Evolutionary conservation across 2,329 filamentous ascomycete genomes (phyloP).

Genomic region (Iodosphaeria phyllophila): DNA sequence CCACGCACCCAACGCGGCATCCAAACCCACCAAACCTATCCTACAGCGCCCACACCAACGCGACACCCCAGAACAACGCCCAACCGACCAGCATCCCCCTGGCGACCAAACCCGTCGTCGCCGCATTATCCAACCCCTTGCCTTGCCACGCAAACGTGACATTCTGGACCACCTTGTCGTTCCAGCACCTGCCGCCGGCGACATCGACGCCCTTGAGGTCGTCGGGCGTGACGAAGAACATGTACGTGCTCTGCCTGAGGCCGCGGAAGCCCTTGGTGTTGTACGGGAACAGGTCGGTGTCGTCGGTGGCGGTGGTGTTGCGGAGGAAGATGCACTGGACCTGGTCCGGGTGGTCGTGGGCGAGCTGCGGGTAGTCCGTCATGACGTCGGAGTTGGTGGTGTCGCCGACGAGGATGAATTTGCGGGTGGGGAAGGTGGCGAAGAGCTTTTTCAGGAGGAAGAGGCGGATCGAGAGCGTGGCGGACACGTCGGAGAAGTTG

Average conservation of each 20-base stretch:
- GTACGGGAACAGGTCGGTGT: conserved; percentile 52
- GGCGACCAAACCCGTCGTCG: conserved; percentile 2
- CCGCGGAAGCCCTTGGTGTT: conserved; percentile 53
- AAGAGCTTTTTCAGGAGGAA: conserved; percentile 55
- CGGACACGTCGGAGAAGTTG: conserved; percentile 61
- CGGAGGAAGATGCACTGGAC: conserved; percentile 63
- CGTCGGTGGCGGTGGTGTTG: conserved; percentile 54
- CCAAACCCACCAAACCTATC: not conserved
- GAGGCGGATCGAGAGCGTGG: conserved; percentile 51
- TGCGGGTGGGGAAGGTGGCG: conserved; percentile 53
- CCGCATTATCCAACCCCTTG: conserved; percentile 21
- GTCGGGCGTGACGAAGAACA: conserved; percentile 62
- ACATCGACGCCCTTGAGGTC: conserved; percentile 51
- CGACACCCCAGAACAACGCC: conserved; percentile 3
- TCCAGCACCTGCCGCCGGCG: conserved; percentile 47
- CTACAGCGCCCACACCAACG: conserved; percentile 1
- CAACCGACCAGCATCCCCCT: conserved; percentile 2
- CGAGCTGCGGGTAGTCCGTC: conserved; percentile 42
- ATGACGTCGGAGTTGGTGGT: conserved; percentile 64
- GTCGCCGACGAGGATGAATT: conserved; percentile 60
- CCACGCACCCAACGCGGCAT: conserved; percentile 6
- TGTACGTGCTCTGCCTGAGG: conserved; percentile 48
- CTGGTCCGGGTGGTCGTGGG: conserved; percentile 45
- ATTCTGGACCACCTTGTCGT: conserved; percentile 45
- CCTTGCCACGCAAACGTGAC: conserved; percentile 52